Conservation (phyloP, 1,139 yeast species). For the Kodamaea sp. region DNA sequence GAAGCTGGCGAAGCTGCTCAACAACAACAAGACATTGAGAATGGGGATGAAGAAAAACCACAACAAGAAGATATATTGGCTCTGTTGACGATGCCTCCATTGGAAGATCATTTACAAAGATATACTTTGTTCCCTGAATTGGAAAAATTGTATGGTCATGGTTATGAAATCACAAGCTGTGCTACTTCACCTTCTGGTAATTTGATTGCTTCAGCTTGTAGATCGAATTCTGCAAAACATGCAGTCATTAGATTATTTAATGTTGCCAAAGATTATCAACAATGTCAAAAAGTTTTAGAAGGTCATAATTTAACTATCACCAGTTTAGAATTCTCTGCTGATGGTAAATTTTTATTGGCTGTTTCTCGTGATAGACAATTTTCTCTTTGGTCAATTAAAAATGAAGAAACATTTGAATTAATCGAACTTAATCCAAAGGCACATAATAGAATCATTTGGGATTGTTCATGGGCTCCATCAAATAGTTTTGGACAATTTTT, state of each 20-base stretch:
- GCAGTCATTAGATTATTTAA: constrained; percentile 81
- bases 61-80: constrained; percentile 43
- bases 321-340: constrained; percentile 70
- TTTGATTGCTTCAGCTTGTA: constrained; percentile 84
- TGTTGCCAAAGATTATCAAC: constrained; percentile 44
- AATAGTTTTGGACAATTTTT: constrained; percentile 38
- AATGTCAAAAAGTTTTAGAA: constrained; percentile 37
- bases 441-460: constrained; percentile 93
- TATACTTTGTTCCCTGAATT: constrained; percentile 92
- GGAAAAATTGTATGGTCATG: constrained; percentile 95
- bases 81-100: constrained; percentile 58
- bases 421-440: constrained; percentile 61
- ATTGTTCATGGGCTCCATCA: constrained; percentile 75
- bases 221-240: constrained; percentile 78
- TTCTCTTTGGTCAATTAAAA: constrained; percentile 64
- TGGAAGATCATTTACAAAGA: constrained; percentile 87
- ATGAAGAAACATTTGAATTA: constrained; percentile 39
- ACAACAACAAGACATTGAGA: constrained; percentile 35
- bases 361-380: constrained; percentile 91
- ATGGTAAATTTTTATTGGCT: constrained; percentile 63
- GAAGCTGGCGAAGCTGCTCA: constrained; percentile 39
- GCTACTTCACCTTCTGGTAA: constrained; percentile 66
- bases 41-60: constrained; percentile 32
- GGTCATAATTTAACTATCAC: constrained; percentile 85
- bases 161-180: constrained; percentile 84